Conservation (phyloP, 805 yeast species). For the Debaryomyces castellii region DNA sequence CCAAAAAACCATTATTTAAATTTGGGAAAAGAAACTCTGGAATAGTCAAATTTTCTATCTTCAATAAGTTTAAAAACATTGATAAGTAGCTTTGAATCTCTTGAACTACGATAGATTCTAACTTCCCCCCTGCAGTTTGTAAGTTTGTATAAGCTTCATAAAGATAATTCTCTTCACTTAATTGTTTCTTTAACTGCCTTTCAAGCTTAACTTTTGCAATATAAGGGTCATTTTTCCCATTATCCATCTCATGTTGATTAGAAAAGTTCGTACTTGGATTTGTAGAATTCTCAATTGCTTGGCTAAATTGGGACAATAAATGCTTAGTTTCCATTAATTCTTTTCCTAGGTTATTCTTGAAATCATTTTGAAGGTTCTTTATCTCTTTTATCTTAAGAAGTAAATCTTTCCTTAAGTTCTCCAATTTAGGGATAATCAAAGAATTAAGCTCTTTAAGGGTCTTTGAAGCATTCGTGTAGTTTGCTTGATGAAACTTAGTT, state of each 20-base stretch:
- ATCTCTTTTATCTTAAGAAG: constrained; percentile 85
- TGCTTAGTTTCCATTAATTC: constrained; percentile 46
- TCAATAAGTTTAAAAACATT: constrained; percentile 66
- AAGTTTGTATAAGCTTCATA: constrained; percentile 87
- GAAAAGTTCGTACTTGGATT: constrained; percentile 13
- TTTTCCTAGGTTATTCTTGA: constrained; percentile 68
- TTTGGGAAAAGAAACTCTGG: constrained; percentile 65
- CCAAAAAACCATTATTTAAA: constrained; percentile 54
- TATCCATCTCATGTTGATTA: constrained; percentile 30
- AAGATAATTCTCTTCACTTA: constrained; percentile 79
- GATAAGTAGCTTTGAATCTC: constrained; percentile 84
- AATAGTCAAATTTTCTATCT: constrained; percentile 71
- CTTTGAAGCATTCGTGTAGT: constrained; percentile 32
- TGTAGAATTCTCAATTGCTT: constrained; percentile 65
- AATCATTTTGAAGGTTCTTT: constrained; percentile 77
- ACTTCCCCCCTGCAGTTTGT: constrained; percentile 83
- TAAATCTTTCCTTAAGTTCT: constrained; percentile 66
- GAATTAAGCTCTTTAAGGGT: constrained; percentile 51
- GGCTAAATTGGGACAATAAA: constrained; percentile 49
- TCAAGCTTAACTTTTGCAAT: constrained; percentile 71
- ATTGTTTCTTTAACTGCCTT: constrained; percentile 71
- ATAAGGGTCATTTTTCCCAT: constrained; percentile 74
- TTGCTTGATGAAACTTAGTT: constrained; percentile 47
- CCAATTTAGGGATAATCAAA: constrained; percentile 53
- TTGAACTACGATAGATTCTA: constrained; percentile 80